Base-by-base conservation (phyloP, 768 basidiomycete genomes). In the Kockovaella imperatae region DNA sequence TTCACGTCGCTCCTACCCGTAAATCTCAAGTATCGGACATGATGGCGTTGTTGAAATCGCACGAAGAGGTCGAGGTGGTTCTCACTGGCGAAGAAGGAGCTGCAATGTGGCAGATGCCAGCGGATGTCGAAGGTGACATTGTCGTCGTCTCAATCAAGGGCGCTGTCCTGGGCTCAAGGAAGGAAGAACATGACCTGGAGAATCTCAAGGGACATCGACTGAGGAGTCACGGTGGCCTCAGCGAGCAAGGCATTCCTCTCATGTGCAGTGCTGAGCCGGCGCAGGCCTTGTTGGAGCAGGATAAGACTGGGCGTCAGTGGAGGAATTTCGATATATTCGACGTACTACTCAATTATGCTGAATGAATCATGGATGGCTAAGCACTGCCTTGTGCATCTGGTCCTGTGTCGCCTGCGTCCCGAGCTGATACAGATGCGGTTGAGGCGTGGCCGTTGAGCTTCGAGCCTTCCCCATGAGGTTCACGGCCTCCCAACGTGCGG, bases 311-410 rank as follows among this genome's bases (percentile, higher is more conserved):
- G n/a, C 28, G 28, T 24, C 28, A 44, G 17, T 44, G 42, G 42
- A 24, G 42, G n/a, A 44, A 44, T 30, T 44, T 44, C 31, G 42
- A 44, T 30, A 30, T 44, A n/a, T 44, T 44, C 23, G 42, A 44
- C 26, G 21, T 44, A 30, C 26, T 44, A 6, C 28, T 44, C 14
- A 44, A 44, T 30, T 17, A 21, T 7, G 36, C 17, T 10, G 17
- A 7, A 21, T 17, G 11, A n/a, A 11, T 11, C 11, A 34, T n/a
- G 32, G 32, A 11, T 34, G 11, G 11, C 11, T 11, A 38, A 38
- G 11, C 23, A 10, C 36, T 21, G 36, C 6, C 36, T 10, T 10
- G 11, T 6, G 7, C 36, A 38, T 7, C 17, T 17, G 11, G 17
- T 6, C 17, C 17, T 38, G 7, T 7, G 7, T 6, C 36, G 35